Base-by-base conservation (phyloP, 1,284 basidiomycete genomes). In the Pseudozyma flocculosa region DNA sequence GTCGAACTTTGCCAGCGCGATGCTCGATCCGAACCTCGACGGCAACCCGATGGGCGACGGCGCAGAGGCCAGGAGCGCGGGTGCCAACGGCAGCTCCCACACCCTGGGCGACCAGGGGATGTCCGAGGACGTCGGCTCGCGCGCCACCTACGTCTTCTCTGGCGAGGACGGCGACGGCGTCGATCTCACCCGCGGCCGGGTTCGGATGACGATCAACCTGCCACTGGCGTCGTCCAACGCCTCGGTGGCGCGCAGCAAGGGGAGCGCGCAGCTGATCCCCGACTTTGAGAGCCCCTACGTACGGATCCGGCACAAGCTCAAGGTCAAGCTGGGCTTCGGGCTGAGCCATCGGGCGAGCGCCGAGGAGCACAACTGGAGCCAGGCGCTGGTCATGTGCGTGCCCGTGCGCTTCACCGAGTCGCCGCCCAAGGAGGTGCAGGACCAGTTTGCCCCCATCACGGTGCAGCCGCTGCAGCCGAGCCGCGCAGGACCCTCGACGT, bases 361-460 rank as follows among this genome's bases (percentile, higher is more conserved):
- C 3, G 50, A 61, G 17, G 70, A 69, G 9, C 53, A 54, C 21
- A 43, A 45, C 26, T 75, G 74, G 63, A 64, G 61, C 11, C 74
- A 78, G 43, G 70, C 73, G 19, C 50, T 78, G 49, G 69, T 78
- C 23, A 70, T 78, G 72, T 72, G 72, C 39, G 74, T 78, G 2
- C 75, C 75, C 3, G 70, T 76, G 21, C 73, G 75, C 23, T 78
- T 78, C 51, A 78, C 71, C 4, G 75, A 78, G 41, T 63, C 71
- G 29, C 69, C 75, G 17, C 73, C 75, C 0, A 54, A 57, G 23
- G 74, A 78, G 48, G 70, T 73, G 34, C 68, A 72, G 10, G 70
- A 73, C 40, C 73, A 75, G 43, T 71, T 73, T 40, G 70, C 65
- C 3, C 70, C 69, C 23, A 56, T 63, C 41, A 19, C 47, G 3